Evolutionary conservation across 2,329 filamentous ascomycete genomes (phyloP).

Genomic region (Diplodia seriata): DNA sequence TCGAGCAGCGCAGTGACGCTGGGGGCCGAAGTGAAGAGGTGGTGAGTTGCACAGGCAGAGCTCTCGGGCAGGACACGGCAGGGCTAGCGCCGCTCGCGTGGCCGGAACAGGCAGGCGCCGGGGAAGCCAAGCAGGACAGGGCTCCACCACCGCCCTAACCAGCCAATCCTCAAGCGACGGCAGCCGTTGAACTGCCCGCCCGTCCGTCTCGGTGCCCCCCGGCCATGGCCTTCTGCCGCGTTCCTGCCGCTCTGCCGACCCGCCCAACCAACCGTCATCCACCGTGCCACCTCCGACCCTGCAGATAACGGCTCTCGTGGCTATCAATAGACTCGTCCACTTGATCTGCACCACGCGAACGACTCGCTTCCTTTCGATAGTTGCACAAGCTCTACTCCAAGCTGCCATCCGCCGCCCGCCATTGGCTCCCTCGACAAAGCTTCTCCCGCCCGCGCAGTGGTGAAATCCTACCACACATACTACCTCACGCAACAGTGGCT

Average conservation of each 20-base stretch:
- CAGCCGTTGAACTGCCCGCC: neutral
- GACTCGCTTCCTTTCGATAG: neutral
- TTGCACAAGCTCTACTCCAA: neutral
- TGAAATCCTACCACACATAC: no score
- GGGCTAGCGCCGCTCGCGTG: slow-evolving; percentile 15
- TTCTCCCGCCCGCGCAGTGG: no score
- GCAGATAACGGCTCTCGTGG: slow-evolving; percentile 12
- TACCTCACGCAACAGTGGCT: no score
- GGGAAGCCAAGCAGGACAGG: slow-evolving; percentile 3
- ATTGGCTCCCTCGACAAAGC: no score
- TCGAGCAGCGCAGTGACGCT: neutral
- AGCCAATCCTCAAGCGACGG: neutral
- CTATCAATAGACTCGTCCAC: slow-evolving; percentile 14
- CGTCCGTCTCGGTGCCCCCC: neutral
- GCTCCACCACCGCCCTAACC: neutral
- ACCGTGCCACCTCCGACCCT: neutral
- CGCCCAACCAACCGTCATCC: neutral
- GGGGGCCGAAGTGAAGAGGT: neutral
- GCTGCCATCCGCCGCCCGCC: no score
- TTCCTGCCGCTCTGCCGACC: neutral
- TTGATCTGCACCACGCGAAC: slow-evolving; percentile 5
- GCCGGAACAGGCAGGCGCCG: slow-evolving; percentile 13
- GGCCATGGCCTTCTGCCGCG: neutral
- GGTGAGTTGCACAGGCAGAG: neutral
- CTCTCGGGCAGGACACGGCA: neutral